Conservation (phyloP, 2,329 filamentous ascomycete species). For the Thelonectria rubi region DNA sequence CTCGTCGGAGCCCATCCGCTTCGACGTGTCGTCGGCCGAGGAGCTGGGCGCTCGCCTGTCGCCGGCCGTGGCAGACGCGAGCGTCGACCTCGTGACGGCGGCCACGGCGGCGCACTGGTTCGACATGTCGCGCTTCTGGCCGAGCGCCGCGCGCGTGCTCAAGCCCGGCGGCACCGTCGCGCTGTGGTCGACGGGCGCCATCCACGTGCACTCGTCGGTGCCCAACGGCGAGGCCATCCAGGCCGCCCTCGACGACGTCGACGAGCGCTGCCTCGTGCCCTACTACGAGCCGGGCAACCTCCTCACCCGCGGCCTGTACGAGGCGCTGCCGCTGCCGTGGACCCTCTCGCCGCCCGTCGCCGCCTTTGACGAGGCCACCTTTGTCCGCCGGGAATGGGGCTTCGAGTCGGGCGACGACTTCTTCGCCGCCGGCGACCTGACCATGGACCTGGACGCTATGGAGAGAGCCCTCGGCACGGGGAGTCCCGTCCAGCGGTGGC, state of each 20-base stretch:
- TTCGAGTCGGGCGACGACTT: slow-evolving; percentile 37
- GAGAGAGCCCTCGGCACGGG: slow-evolving; percentile 49
- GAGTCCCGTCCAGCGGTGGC: slow-evolving; percentile 55
- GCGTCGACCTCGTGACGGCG: slow-evolving; percentile 61
- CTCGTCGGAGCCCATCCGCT: slow-evolving; percentile 48
- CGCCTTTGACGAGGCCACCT: slow-evolving; percentile 52
- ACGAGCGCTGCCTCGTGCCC: slow-evolving; percentile 48
- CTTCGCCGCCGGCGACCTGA: slow-evolving; percentile 31
- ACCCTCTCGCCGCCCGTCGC: slow-evolving; percentile 43
- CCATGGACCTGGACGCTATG: slow-evolving; percentile 45
- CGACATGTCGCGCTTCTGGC: slow-evolving; percentile 61
- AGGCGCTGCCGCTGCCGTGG: slow-evolving; percentile 60
- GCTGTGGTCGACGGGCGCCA: slow-evolving; percentile 54
- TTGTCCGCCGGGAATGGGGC: slow-evolving; percentile 56
- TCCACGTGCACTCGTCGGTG: slow-evolving; percentile 42
- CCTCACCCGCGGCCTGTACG: slow-evolving; percentile 52
- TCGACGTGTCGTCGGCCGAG: slow-evolving; percentile 54
- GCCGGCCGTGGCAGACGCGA: slow-evolving; percentile 43
- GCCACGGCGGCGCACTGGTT: slow-evolving; percentile 67
- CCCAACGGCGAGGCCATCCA: slow-evolving; percentile 55
- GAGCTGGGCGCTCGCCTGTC: slow-evolving; percentile 48
- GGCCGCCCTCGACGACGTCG: slow-evolving; percentile 49
- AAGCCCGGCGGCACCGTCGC: slow-evolving; percentile 64
- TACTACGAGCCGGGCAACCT: slow-evolving; percentile 55
- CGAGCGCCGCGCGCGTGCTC: slow-evolving; percentile 54